Percentiles rank a stretch among this genome's conserved stretches.
Conservation (phyloP, 805 yeast species). For the Middelhovenomyces tepae region DNA sequence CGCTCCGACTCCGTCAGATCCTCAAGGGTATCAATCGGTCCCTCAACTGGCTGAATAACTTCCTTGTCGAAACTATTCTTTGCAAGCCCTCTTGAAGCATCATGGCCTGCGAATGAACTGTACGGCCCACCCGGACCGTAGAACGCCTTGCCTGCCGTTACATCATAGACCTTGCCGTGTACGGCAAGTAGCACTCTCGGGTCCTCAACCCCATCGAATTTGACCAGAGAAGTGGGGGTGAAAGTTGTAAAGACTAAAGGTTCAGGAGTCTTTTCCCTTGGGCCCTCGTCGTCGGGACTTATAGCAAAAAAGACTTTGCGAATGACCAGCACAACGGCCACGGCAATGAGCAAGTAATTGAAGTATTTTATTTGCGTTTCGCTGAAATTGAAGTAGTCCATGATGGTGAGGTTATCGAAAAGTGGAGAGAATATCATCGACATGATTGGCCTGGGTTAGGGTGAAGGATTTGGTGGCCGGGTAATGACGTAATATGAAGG, state of each 20-base stretch:
- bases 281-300: neutral
- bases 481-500: no score
- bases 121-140: constrained; percentile 97
- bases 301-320: no score
- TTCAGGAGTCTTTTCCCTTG: constrained; percentile 10
- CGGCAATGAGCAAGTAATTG: no score
- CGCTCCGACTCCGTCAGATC: constrained; percentile 54
- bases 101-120: constrained; percentile 90
- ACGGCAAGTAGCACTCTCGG: constrained; percentile 78
- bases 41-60: constrained; percentile 56
- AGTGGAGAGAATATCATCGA: no score
- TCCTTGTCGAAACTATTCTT: constrained; percentile 71
- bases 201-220: constrained; percentile 74
- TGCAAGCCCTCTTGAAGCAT: constrained; percentile 90
- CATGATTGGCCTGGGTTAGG: no score
- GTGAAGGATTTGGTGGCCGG: no score
- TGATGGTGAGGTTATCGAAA: no score
- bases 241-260: constrained; percentile 36
- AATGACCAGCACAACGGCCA: no score
- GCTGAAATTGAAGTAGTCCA: no score
- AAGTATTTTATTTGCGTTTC: no score
- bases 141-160: constrained; percentile 66
- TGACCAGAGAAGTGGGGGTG: constrained; percentile 65
- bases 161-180: constrained; percentile 81
- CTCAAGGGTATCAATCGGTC: constrained; percentile 65